Percentiles rank a stretch among this genome's conserved stretches.
These are phyloP conservation scores for Cardamine occulta DNA, from an alignment of 345 rosid species.

Conservation along the genomic window DNA sequence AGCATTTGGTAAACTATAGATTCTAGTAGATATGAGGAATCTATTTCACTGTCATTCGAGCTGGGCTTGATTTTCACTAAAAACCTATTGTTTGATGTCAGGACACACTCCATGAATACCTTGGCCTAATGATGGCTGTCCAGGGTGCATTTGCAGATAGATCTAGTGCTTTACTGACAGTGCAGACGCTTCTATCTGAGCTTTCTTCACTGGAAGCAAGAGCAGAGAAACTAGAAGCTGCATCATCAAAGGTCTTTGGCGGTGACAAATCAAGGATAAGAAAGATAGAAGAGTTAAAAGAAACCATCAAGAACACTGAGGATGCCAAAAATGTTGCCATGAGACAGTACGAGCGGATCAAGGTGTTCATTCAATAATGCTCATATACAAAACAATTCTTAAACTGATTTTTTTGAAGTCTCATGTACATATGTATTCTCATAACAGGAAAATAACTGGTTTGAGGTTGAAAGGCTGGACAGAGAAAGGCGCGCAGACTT, in stretches of 20 bases:
- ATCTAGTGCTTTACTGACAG: constrained; percentile 82
- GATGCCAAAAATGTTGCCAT: constrained; percentile 87
- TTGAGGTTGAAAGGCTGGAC: constrained; percentile 86
- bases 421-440: not conserved
- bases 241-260: constrained; percentile 93
- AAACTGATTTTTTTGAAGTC: not conserved
- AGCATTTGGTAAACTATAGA: constrained; percentile 74
- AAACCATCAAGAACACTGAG: constrained; percentile 75
- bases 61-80: not conserved
- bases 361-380: constrained; percentile 51
- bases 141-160: constrained; percentile 91
- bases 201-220: constrained; percentile 69
- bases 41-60: not conserved
- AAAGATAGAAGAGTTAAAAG: constrained; percentile 87
- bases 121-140: constrained; percentile 87
- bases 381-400: not conserved
- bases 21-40: not conserved
- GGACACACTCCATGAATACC: constrained; percentile 93
- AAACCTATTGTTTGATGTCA: constrained; percentile 36
- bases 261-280: constrained; percentile 94
- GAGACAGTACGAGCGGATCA: constrained; percentile 87
- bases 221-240: constrained; percentile 91
- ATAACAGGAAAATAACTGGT: constrained; percentile 81
- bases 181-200: constrained; percentile 89
- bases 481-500: constrained; percentile 80